Percentiles rank a stretch among this genome's conserved stretches.
phyloP scores from a whole-genome alignment of 352 stramenopile genomes.

The Pythium brachiatum region DNA sequence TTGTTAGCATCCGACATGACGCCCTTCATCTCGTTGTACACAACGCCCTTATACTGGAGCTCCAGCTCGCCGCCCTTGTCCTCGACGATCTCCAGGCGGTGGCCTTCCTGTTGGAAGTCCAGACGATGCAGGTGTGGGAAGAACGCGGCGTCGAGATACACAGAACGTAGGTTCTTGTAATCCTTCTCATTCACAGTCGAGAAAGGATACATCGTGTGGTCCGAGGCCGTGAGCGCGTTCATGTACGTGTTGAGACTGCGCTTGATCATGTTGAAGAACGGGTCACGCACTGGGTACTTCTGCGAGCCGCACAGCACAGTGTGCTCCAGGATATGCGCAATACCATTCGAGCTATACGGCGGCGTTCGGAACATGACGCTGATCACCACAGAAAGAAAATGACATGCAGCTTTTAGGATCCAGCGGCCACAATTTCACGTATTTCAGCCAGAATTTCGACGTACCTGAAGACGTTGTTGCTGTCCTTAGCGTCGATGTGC shows the following conservation, averaged over 20 bases:
- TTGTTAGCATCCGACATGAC: slow-evolving; percentile 95
- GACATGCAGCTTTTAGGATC: background rate
- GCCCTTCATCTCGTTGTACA: slow-evolving; percentile 99
- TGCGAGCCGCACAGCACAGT: slow-evolving; percentile 93
- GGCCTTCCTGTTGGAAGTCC: slow-evolving; percentile 82
- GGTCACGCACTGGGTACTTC: slow-evolving; percentile 97
- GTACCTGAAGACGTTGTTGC: slow-evolving; percentile 83
- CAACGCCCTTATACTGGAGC: slow-evolving; percentile 91
- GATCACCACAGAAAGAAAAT: slow-evolving; percentile 35
- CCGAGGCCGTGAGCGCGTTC: slow-evolving; percentile 98
- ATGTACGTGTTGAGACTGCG: slow-evolving; percentile 98
- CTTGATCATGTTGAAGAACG: slow-evolving; percentile 99
- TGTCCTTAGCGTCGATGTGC: slow-evolving; percentile 80
- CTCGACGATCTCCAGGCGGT: slow-evolving; percentile 61
- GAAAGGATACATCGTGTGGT: slow-evolving; percentile 99
- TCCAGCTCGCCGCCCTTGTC: slow-evolving; percentile 34
- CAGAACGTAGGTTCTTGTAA: slow-evolving; percentile 96
- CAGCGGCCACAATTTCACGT: background rate
- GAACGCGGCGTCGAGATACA: slow-evolving; percentile 98
- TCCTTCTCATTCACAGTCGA: slow-evolving; percentile 96
- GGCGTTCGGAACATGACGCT: slow-evolving; percentile 98
- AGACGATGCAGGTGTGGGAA: slow-evolving; percentile 87
- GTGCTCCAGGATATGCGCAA: slow-evolving; percentile 99
- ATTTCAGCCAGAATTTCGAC: background rate
- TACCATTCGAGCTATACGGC: slow-evolving; percentile 93